These are phyloP conservation scores for Russula lepida DNA, from an alignment of 768 basidiomycete genomes.

Conservation along the genomic window DNA sequence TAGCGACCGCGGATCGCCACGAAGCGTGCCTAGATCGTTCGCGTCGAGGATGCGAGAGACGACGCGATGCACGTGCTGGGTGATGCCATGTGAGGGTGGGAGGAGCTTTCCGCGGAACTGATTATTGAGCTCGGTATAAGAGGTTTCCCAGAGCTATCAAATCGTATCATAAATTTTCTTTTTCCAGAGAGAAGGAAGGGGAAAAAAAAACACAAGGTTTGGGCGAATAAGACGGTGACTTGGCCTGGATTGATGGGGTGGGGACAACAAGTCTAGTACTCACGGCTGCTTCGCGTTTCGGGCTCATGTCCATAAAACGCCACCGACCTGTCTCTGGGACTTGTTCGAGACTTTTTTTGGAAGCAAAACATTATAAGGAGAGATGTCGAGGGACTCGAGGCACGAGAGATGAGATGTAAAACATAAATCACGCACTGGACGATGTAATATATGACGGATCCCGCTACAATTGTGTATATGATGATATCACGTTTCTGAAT, in stretches of 20 bases:
- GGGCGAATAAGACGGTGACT: not conserved
- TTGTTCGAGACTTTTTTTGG: constrained; percentile 56
- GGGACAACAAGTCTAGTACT: constrained; percentile 18
- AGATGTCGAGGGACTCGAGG: not conserved
- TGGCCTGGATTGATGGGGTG: not conserved
- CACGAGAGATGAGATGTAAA: not conserved
- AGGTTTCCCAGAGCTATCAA: constrained; percentile 36
- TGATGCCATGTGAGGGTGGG: constrained; percentile 56
- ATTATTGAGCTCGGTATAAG: constrained; percentile 37
- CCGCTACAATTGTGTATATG: constrained; percentile 16
- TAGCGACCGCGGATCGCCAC: constrained; percentile 24
- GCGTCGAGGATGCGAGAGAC: constrained; percentile 60
- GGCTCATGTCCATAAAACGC: constrained; percentile 78
- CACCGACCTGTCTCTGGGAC: constrained; percentile 82
- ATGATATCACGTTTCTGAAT: constrained; percentile 13
- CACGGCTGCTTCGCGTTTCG: constrained; percentile 48
- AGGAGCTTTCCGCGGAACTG: constrained; percentile 51
- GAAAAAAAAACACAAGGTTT: not conserved
- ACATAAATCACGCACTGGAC: constrained; percentile 25
- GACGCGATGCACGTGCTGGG: constrained; percentile 60
- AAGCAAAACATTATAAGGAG: not conserved
- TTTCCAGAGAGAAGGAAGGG: not conserved
- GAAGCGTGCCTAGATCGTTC: constrained; percentile 62
- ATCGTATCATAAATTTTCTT: not conserved
- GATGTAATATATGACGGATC: constrained; percentile 25